These are phyloP conservation scores for Tetradesmus lagerheimii DNA, from an alignment of 139 green algal genomes.

Conservation along the genomic window DNA sequence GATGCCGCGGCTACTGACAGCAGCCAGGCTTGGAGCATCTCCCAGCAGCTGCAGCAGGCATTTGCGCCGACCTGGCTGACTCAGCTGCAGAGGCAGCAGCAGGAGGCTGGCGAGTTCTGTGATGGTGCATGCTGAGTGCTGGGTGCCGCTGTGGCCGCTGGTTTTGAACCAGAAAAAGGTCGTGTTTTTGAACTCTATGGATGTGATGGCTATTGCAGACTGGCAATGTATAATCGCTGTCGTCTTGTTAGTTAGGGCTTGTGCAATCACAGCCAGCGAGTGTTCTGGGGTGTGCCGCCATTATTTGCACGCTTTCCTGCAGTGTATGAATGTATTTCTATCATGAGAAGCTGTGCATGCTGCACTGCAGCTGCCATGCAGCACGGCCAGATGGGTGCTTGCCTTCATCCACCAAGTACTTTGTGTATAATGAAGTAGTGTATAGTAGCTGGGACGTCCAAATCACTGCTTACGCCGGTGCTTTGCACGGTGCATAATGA, in stretches of 20 bases:
- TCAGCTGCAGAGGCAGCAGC: not conserved
- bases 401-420: not conserved
- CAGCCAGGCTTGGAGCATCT: not conserved
- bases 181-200: not conserved
- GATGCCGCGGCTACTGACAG: not conserved
- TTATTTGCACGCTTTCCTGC: not conserved
- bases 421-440: not conserved
- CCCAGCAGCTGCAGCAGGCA: not conserved
- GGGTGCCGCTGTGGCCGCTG: not conserved
- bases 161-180: not conserved
- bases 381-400: not conserved
- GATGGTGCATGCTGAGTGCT: not conserved
- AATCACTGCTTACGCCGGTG: not conserved
- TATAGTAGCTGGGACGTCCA: not conserved
- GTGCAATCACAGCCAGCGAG: not conserved
- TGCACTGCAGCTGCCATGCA: not conserved
- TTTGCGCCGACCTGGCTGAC: not conserved
- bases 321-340: not conserved
- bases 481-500: too few relatives aligned
- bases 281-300: not conserved
- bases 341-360: not conserved
- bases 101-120: not conserved
- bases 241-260: not conserved
- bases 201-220: not conserved
- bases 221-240: not conserved